Percentiles rank a stretch among this genome's conserved stretches.
These are phyloP conservation scores for Pichia thaimueangensis DNA, from an alignment of 805 yeast genomes.

Conservation along the genomic window DNA sequence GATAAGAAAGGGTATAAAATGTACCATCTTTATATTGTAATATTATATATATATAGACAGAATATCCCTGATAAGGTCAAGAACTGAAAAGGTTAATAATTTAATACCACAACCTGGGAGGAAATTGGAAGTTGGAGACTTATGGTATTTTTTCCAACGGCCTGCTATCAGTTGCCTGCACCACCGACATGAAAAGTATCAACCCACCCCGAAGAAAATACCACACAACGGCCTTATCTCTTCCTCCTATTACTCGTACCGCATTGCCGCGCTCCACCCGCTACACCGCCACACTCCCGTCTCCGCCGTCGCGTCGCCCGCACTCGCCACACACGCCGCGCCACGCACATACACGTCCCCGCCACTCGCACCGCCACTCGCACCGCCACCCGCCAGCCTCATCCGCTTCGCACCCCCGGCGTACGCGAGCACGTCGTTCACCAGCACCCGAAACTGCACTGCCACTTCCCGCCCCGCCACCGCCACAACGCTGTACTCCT, in stretches of 20 bases:
- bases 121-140: too few species aligned
- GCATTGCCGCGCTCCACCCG: slow-evolving; percentile 8
- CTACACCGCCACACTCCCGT: slow-evolving; percentile 31
- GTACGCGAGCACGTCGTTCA: slow-evolving; percentile 1
- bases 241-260: background rate
- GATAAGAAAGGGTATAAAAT: too few species aligned
- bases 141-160: too few species aligned
- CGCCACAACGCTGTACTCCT: too few species aligned
- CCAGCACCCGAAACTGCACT: background rate
- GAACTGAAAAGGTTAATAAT: too few species aligned
- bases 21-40: too few species aligned
- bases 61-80: too few species aligned
- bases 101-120: too few species aligned
- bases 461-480: too few species aligned
- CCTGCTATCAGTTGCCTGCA: background rate
- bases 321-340: background rate
- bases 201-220: background rate
- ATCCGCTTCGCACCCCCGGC: background rate
- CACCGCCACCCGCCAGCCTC: background rate
- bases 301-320: slow-evolving; percentile 31
- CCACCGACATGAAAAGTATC: background rate
- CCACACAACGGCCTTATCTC: slow-evolving; percentile 2
- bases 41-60: too few species aligned
- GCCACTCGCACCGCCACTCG: background rate
- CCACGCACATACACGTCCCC: background rate